Conservation (phyloP, 345 rosid genomes). For the Luvunga scandens region DNA sequence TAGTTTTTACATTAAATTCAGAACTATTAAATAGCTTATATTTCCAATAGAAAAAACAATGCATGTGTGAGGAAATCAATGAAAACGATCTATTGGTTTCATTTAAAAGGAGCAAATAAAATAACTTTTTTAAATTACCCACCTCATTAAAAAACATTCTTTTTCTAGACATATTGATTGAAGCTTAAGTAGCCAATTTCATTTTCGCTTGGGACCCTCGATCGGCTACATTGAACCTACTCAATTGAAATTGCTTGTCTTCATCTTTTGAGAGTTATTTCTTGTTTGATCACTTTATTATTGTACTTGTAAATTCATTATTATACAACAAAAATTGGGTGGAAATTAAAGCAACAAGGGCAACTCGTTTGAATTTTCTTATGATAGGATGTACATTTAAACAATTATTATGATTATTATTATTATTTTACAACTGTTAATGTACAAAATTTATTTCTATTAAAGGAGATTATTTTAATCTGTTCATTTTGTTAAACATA, state of each 20-base stretch:
- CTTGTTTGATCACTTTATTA: background rate
- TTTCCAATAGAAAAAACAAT: background rate
- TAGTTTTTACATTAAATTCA: background rate
- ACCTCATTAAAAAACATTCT: background rate
- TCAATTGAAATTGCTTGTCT: slow-evolving; percentile 1
- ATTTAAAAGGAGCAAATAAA: background rate
- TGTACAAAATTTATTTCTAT: no score
- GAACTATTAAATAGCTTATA: background rate
- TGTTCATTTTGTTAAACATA: no score
- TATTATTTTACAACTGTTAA: no score
- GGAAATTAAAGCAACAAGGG: background rate
- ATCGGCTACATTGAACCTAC: background rate
- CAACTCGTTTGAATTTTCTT: background rate
- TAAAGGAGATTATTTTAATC: no score
- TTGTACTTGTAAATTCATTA: background rate
- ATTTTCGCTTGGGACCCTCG: background rate
- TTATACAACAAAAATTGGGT: background rate
- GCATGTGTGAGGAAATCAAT: background rate
- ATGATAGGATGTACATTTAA: no score
- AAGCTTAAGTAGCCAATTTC: background rate
- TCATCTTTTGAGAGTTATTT: background rate
- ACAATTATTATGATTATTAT: no score
- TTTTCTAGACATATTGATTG: background rate
- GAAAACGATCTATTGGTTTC: slow-evolving; percentile 1
- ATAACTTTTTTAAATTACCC: background rate